Conservation (phyloP, 352 stramenopile species). For the Phytophthora constricta region DNA sequence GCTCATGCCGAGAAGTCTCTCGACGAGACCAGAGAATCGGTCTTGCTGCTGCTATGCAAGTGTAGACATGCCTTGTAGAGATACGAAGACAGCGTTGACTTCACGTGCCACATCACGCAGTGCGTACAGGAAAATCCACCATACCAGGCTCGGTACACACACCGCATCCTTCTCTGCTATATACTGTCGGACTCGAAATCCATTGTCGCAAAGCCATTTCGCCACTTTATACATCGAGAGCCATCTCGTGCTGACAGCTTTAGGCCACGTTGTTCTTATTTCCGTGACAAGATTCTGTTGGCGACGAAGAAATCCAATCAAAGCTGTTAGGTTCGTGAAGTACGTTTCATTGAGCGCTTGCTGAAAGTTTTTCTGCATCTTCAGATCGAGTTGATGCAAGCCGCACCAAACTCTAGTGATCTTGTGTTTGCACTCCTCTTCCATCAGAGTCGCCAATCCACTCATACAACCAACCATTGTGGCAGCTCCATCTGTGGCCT, state of each 20-base stretch:
- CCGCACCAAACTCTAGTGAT: constrained; percentile 24
- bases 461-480: constrained; percentile 4
- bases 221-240: constrained; percentile 23
- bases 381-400: constrained; percentile 27
- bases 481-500: not conserved
- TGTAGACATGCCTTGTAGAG: not conserved
- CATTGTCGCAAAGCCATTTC: constrained; percentile 16
- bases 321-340: constrained; percentile 5
- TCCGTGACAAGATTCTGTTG: constrained; percentile 15
- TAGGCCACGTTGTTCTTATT: constrained; percentile 21
- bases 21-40: not conserved
- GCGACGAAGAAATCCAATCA: constrained; percentile 16
- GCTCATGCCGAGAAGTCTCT: not conserved
- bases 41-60: not conserved
- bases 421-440: not conserved
- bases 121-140: constrained; percentile 17
- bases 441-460: constrained; percentile 6
- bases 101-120: not conserved
- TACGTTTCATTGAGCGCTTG: constrained; percentile 13
- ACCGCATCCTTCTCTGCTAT: not conserved
- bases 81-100: not conserved
- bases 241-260: constrained; percentile 18
- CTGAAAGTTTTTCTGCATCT: constrained; percentile 15
- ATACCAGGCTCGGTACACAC: constrained; percentile 5
- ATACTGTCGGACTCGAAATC: constrained; percentile 3